Base-by-base conservation (phyloP, 331 rosid genomes). In the Quercus lobata region DNA sequence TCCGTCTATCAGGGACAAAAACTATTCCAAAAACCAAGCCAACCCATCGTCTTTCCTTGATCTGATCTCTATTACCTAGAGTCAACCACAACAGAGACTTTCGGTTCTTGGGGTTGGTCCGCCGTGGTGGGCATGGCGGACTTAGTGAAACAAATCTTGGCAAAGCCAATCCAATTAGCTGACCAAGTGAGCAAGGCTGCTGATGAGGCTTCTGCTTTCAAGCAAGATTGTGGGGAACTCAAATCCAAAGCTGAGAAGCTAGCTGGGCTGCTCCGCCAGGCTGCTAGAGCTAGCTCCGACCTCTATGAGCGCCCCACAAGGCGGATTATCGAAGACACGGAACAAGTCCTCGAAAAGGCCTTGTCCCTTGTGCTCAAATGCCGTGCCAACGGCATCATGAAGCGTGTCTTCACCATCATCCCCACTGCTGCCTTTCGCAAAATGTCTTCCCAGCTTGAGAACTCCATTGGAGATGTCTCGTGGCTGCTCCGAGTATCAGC, bases 401-500 rank as follows among this genome's bases (percentile, higher is more conserved):
- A 86, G 83, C 90, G 98, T 22, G 92, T 93, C 6, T 90, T 93
- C 91, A 91, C 89, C 78, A 89, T 93, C 77, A 87, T 79, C 76
- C 93, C 97, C 4, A 68, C 91, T 27, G 97, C 92, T 5, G 91
- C 94, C 1, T 91, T 93, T 65, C 89, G 98, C 12, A 93, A 93
- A 63, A 89, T 87, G 86, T 86, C 86, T 5, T 72, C 85, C 5
- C 91, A 85, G 19, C 90, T 93, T 7, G 98, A 93, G 57, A 93
- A 90, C 25, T 93, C 98, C 4, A 80, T 93, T 73, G 97, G 97
- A 3, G 97, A 93, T 60, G 82, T 93, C 11, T 93, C 97, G 24
- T 93, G 97, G 97, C 92, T 93, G 66, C 97, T 92, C 69, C 93
- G 97, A 5, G 93, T 90, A 78, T 89, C 97, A 1, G 87, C 93